phyloP scores from a whole-genome alignment of 768 basidiomycete species.

The Lentinula raphanica region DNA sequence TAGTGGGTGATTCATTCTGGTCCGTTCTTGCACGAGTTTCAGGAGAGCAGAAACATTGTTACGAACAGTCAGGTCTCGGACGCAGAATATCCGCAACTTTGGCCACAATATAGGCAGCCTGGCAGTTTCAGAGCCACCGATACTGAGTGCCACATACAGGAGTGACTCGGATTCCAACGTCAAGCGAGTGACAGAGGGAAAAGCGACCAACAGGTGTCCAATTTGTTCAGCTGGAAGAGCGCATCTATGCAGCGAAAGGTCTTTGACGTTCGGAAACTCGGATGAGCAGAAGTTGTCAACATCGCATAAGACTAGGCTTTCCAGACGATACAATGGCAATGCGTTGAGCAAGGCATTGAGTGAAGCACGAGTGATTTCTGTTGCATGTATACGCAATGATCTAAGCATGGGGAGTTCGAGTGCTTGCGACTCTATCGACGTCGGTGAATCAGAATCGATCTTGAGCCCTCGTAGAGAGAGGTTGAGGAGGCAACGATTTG shows the following conservation, averaged over 20 bases:
- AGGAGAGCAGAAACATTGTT: conserved; percentile 29
- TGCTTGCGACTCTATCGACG: conserved; percentile 12
- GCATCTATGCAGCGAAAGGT: conserved; percentile 30
- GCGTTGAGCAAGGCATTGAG: conserved; percentile 14
- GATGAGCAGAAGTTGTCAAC: conserved; percentile 29
- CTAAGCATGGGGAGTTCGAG: conserved; percentile 29
- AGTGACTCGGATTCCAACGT: background rate
- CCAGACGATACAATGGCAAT: conserved; percentile 30
- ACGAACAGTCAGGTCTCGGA: conserved; percentile 25
- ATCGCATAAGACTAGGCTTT: conserved; percentile 29
- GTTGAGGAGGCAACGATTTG: conserved; percentile 32
- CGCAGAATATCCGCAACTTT: conserved; percentile 24
- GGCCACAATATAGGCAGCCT: conserved; percentile 31
- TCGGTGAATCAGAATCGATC: conserved; percentile 18
- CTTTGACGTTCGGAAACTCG: conserved; percentile 27
- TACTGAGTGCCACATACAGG: conserved; percentile 9
- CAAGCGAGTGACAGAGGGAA: conserved; percentile 25
- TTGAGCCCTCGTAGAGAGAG: conserved; percentile 32
- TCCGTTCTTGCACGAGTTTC: conserved; percentile 23
- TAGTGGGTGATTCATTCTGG: conserved; percentile 15
- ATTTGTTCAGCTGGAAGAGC: conserved; percentile 27
- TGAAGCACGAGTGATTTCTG: conserved; percentile 24
- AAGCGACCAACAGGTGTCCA: conserved; percentile 25
- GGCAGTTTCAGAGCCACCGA: conserved; percentile 6
- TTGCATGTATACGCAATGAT: conserved; percentile 36